These are phyloP conservation scores for Hyaloscypha bicolor DNA, from an alignment of 495 filamentous ascomycete species.

Conservation along the genomic window DNA sequence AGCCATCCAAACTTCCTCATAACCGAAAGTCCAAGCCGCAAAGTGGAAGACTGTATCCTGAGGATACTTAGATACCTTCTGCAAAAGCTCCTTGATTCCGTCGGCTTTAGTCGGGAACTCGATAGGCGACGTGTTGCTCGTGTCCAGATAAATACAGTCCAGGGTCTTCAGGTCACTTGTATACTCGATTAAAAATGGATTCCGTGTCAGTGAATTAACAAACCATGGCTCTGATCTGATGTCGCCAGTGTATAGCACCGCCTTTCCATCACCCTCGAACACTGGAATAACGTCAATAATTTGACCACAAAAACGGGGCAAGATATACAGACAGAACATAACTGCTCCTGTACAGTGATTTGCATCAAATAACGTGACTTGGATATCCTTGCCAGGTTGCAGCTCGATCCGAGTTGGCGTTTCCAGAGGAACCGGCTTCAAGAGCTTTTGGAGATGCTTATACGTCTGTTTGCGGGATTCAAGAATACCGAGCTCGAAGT, in stretches of 20 bases:
- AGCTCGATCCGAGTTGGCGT: constrained; percentile 81
- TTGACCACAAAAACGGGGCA: not conserved
- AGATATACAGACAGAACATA: constrained; percentile 65
- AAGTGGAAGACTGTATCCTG: constrained; percentile 80
- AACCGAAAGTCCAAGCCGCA: constrained; percentile 90
- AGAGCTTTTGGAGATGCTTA: constrained; percentile 70
- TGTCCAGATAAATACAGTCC: constrained; percentile 87
- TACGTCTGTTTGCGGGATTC: constrained; percentile 71
- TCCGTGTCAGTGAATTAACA: constrained; percentile 59
- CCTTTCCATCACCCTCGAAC: constrained; percentile 74
- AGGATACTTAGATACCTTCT: constrained; percentile 70
- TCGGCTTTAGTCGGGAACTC: constrained; percentile 63
- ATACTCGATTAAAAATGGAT: constrained; percentile 78
- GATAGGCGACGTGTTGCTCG: constrained; percentile 63
- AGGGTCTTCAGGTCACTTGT: constrained; percentile 63
- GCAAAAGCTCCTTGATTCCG: constrained; percentile 73
- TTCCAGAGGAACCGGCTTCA: constrained; percentile 83
- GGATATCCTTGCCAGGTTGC: constrained; percentile 63
- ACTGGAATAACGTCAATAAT: constrained; percentile 44
- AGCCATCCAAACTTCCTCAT: constrained; percentile 89
- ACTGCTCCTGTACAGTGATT: constrained; percentile 93
- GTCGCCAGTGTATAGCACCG: constrained; percentile 91
- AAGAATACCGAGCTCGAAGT: constrained; percentile 75
- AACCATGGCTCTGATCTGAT: constrained; percentile 71
- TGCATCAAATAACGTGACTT: constrained; percentile 85